phyloP scores from a whole-genome alignment of 2,329 filamentous ascomycete genomes.

The Claviceps sp. region DNA sequence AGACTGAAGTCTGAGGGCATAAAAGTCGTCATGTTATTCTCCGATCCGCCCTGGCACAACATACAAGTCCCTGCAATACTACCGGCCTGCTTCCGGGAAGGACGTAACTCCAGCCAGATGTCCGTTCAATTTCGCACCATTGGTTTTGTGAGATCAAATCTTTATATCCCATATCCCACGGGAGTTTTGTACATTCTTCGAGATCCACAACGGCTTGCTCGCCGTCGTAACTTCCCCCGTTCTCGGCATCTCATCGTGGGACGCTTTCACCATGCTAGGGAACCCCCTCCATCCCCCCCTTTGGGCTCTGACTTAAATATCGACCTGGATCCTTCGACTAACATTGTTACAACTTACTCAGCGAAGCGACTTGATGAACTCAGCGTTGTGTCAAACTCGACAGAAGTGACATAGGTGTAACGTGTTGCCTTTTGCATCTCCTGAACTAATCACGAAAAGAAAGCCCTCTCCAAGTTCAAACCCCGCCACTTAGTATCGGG shows the following conservation, averaged over 20 bases:
- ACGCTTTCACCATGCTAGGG: slow-evolving; percentile 5
- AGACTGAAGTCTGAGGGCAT: slow-evolving; percentile 2
- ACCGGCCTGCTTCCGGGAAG: slow-evolving; percentile 3
- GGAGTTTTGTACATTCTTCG: neutral
- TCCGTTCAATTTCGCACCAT: neutral
- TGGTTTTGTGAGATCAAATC: neutral
- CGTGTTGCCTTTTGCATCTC: neutral
- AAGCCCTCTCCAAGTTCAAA: neutral
- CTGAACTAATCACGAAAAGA: neutral
- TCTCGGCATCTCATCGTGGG: slow-evolving; percentile 5
- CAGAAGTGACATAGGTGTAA: neutral
- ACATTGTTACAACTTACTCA: neutral
- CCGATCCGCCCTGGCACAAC: slow-evolving; percentile 4
- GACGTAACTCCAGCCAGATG: neutral
- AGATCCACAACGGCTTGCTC: slow-evolving; percentile 5
- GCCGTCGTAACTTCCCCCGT: neutral
- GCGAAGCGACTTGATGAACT: neutral
- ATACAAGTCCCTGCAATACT: slow-evolving; percentile 1
- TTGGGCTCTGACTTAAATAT: slow-evolving; percentile 7
- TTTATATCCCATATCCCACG: neutral
- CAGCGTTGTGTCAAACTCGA: neutral
- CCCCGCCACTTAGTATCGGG: slow-evolving; percentile 3
- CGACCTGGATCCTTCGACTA: slow-evolving; percentile 8
- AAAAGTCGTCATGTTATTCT: slow-evolving; percentile 8
- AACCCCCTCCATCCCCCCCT: neutral